Evolutionary conservation across 2,329 filamentous ascomycete species (phyloP).

Genomic region (Colletotrichum gigasporum): DNA sequence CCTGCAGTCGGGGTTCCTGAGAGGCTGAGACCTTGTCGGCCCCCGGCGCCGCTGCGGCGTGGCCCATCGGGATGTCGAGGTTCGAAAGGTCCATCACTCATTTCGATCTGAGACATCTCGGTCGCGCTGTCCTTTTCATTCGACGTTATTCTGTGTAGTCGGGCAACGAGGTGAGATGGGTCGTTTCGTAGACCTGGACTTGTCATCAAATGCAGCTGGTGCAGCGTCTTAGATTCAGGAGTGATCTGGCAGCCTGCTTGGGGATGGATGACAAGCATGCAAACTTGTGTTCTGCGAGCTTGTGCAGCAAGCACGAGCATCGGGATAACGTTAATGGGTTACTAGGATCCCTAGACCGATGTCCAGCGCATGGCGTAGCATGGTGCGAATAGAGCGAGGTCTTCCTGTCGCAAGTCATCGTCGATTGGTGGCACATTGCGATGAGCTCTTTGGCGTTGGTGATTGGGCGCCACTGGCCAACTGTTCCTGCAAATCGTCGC

Average conservation of each 20-base stretch:
- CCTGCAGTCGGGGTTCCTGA: not conserved
- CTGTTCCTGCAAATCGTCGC: slow-evolving; percentile 9
- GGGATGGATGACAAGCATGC: too few relatives aligned
- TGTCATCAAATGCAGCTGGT: too few relatives aligned
- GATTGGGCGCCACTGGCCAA: not conserved
- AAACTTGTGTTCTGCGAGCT: not conserved
- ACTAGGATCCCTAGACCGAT: slow-evolving; percentile 19
- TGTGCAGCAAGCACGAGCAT: not conserved
- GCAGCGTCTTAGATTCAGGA: not conserved
- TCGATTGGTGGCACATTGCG: not conserved
- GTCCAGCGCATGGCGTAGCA: slow-evolving; percentile 3
- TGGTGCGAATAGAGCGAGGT: slow-evolving; percentile 4
- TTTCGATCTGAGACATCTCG: slow-evolving; percentile 20
- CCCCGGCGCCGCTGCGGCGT: not conserved
- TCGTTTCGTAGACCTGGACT: not conserved
- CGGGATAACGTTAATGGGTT: not conserved
- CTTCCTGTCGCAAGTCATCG: not conserved
- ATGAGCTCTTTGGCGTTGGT: not conserved
- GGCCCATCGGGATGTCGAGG: not conserved
- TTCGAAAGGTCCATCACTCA: not conserved
- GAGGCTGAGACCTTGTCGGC: not conserved
- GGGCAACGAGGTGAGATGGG: not conserved
- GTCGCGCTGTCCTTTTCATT: slow-evolving; percentile 8
- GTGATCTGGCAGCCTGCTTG: not conserved
- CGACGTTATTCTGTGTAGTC: not conserved